Base-by-base conservation (phyloP, 768 basidiomycete species). In the Lentinula lateritia region DNA sequence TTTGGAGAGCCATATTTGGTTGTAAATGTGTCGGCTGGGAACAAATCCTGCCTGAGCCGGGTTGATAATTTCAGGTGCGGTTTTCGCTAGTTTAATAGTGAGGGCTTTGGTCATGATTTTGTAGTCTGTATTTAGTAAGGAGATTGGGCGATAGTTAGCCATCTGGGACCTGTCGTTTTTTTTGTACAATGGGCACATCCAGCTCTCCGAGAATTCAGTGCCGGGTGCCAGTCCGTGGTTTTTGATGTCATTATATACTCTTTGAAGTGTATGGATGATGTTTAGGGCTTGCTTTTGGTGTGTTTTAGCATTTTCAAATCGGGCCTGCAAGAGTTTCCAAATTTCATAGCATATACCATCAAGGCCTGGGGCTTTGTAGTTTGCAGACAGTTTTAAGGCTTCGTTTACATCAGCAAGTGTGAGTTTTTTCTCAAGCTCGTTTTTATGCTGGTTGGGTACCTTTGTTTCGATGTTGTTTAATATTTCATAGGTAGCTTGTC, bases 41-140 rank as follows among this genome's bases (percentile, higher is more conserved):
- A 63, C 50, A 39, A 63, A 63, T 0, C 71, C 73, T 23, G 61
- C 66, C 20, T 68, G 70, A 58, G 68, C 58, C 0, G 52, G 46
- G 55, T 68, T 62, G 1, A 68, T 59, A 0, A 71, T 41, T 2
- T 36, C 2, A 0, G 46, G 52, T 0, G 38, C 63, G 3, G 28
- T 60, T 2, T 41, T 12, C 0, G 65, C 67, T 0, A 68, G 50
- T 35, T 46, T 58, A 1, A 65, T 32, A 1, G 64, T 42, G 0
- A 66, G 62, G 1, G 58, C 43, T 58, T 68, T 68, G 1, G 66
- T 66, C 18, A 68, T 52, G 0, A 66, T 39, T 20, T 68, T 68
- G 52, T 66, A 66, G 64, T 68, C 67, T 0, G 62, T 64, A 56
- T 68, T 68, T 0, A 68, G 60, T 1, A 68, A 56, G 5, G 66